Evolutionary conservation across 345 rosid species (phyloP).

Genomic region (Citropsis articulata): DNA sequence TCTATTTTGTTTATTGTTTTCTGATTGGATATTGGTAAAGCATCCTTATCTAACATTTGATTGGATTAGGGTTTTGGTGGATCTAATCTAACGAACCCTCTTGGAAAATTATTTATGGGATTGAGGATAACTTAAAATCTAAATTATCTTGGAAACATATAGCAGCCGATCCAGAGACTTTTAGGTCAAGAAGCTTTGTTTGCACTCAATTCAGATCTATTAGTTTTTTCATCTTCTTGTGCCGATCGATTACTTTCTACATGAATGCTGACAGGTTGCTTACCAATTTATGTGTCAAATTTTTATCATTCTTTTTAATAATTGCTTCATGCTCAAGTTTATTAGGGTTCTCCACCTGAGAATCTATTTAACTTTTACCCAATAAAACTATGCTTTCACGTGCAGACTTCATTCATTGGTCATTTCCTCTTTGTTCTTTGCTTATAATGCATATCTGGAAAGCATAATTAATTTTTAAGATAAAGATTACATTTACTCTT

Average conservation of each 20-base stretch:
- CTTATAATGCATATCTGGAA: too few relatives aligned
- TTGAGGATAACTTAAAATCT: too few relatives aligned
- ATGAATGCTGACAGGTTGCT: neutral
- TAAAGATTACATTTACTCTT: neutral
- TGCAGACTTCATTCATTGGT: neutral
- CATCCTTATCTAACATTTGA: slow-evolving; percentile 10
- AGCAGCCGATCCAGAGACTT: too few relatives aligned
- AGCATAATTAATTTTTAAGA: neutral
- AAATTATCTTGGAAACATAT: too few relatives aligned
- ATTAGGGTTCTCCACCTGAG: too few relatives aligned
- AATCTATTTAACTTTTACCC: too few relatives aligned
- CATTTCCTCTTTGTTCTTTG: neutral
- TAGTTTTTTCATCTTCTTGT: neutral
- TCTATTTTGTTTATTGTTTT: neutral
- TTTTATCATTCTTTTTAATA: too few relatives aligned
- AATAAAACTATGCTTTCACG: too few relatives aligned
- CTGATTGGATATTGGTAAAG: neutral
- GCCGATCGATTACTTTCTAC: too few relatives aligned
- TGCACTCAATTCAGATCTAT: neutral
- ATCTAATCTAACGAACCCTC: neutral
- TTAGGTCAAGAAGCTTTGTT: neutral
- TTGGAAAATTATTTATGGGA: too few relatives aligned
- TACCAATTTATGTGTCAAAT: neutral
- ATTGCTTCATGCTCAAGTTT: too few relatives aligned
- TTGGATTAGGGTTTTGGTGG: slow-evolving; percentile 20